Evolutionary conservation across 108 stramenopile species (phyloP), one percentile per base, ranked within the genome.

Genomic region (Parietichytrium sp.): DNA sequence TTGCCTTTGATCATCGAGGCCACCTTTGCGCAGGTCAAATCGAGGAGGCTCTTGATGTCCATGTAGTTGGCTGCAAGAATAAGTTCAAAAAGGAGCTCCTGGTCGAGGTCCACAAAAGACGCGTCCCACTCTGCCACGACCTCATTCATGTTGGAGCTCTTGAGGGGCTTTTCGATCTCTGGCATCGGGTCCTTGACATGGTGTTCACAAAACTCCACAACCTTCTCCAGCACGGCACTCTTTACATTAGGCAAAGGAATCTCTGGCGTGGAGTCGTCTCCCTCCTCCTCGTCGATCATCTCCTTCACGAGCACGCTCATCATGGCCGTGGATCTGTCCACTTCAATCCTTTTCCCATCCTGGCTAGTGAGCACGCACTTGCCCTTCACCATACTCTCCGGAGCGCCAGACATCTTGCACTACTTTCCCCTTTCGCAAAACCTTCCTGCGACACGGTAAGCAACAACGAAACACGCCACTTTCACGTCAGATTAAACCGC

Each of bases 101-200:
- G 99, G 79, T 97, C 96, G 49, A 98, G 87, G 80, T 96, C 89
- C 30, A 99, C 97, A 85, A 97, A 99, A 87, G 94, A 94, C 4
- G 98, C 97, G 86, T 98, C 98, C 97, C 97, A 98, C 86, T 96
- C 94, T 83, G 98, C 96, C 61, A 99, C 99, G 29, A 99, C 96
- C 84, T 98, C 96, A 47, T 91, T 86, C 98, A 99, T 96, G 85
- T 92, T 90, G 30, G 94, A 89, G 47, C 92, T 92, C 89, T 95
- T 97, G 83, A 99, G 91, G 4, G 99, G 99, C 80, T 98, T 99
- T 83, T 98, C 98, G 81, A 99, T 99, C 81, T 98, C 97, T 47
- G 93, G 93, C 97, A 99, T 98, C 72, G 97, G 95, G 86, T 98
- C 96, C 54, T 84, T 84, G 49, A 48, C 82, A 29, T 84, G 89